These are phyloP conservation scores for Globisporangium lucens DNA, from an alignment of 352 stramenopile species.

Conservation along the genomic window DNA sequence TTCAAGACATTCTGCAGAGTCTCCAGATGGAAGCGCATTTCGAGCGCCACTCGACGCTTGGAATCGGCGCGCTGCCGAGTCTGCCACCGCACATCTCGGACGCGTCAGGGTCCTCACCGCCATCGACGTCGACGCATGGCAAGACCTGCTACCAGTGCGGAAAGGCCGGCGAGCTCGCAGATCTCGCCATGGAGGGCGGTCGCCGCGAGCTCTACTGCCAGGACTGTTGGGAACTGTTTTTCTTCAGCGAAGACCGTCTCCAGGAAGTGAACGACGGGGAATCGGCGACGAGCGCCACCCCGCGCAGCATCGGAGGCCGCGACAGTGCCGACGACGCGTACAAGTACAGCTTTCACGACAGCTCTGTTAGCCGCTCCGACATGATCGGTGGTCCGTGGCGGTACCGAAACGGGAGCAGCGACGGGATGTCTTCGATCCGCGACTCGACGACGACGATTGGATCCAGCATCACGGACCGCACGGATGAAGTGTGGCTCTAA, in stretches of 20 bases:
- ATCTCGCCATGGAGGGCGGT: conserved; percentile 43
- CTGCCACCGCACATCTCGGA: conserved; percentile 11
- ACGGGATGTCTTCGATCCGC: conserved; percentile 45
- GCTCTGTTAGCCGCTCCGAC: conserved; percentile 46
- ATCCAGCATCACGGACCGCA: conserved; percentile 47
- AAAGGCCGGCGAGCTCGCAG: conserved; percentile 47
- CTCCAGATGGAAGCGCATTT: conserved; percentile 81
- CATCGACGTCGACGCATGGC: conserved; percentile 21
- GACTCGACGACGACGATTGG: conserved; percentile 53
- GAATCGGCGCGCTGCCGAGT: conserved; percentile 36
- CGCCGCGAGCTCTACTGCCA: conserved; percentile 57
- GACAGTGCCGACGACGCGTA: conserved; percentile 33
- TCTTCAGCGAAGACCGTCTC: conserved; percentile 48
- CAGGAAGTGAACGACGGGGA: conserved; percentile 25
- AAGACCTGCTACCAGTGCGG: conserved; percentile 55
- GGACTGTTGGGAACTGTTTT: conserved; percentile 77
- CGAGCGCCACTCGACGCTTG: conserved; percentile 66
- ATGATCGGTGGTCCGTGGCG: conserved; percentile 54
- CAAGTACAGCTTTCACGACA: conserved; percentile 82
- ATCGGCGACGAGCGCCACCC: conserved; percentile 12
- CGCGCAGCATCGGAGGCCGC: conserved; percentile 10
- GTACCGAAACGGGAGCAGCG: conserved; percentile 32
- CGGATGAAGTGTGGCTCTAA: conserved; percentile 27
- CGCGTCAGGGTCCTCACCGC: conserved; percentile 6
- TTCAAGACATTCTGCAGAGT: conserved; percentile 73